Evolutionary conservation across 768 basidiomycete species (phyloP).

Genomic region (Boletellus ananiceps): DNA sequence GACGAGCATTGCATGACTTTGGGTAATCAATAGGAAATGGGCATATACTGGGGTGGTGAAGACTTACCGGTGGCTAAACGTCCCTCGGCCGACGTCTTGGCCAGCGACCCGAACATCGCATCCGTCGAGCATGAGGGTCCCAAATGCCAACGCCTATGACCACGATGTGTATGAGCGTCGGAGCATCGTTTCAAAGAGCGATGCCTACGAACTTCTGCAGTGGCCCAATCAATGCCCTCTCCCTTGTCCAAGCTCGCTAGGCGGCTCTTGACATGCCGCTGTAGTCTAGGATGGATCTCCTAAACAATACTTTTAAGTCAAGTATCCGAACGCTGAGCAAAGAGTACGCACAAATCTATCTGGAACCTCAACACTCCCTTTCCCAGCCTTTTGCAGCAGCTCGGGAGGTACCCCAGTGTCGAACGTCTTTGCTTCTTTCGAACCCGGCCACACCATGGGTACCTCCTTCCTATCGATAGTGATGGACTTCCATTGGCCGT

Average conservation of each 20-base stretch:
- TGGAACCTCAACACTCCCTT: slow-evolving; percentile 60
- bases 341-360: slow-evolving; percentile 55
- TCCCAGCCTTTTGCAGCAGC: slow-evolving; percentile 54
- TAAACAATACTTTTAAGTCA: slow-evolving; percentile 24
- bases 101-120: slow-evolving; percentile 86
- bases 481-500: slow-evolving; percentile 58
- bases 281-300: slow-evolving; percentile 77
- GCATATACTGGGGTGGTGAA: not conserved
- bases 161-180: not conserved
- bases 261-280: slow-evolving; percentile 74
- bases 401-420: slow-evolving; percentile 61
- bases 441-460: slow-evolving; percentile 54
- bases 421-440: slow-evolving; percentile 49
- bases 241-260: slow-evolving; percentile 64
- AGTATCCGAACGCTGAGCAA: not conserved
- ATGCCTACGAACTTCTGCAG: slow-evolving; percentile 62
- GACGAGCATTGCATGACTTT: slow-evolving; percentile 85
- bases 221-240: slow-evolving; percentile 82
- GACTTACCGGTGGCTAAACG: slow-evolving; percentile 71
- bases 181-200: not conserved
- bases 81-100: slow-evolving; percentile 89
- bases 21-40: too few species aligned
- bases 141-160: slow-evolving; percentile 77
- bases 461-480: slow-evolving; percentile 11
- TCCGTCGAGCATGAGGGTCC: slow-evolving; percentile 78